Base-by-base conservation (phyloP, 2,329 filamentous ascomycete genomes). In the Colletotrichum destructivum region DNA sequence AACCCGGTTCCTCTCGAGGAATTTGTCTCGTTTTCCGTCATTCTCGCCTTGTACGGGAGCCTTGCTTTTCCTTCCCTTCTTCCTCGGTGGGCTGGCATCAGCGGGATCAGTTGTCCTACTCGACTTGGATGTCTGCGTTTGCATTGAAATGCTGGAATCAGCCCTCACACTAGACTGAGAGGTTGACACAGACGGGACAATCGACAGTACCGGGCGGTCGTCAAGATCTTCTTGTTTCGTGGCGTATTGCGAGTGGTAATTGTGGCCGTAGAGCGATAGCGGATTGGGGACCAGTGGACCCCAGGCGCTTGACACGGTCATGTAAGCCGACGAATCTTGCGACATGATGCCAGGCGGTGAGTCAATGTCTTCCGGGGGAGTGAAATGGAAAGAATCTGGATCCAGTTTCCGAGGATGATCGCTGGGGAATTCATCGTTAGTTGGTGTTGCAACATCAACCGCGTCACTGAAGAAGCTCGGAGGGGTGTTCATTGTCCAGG, bases 1-100 rank as follows among this genome's bases (percentile, higher is more conserved):
- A 2, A 92, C 83, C 12, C 92, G 87, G 79, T 95, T 95, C 72
- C 92, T 88, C 80, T 93, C 90, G 0, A 94, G 85, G 75, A 90
- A 91, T 73, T 86, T 87, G 72, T 84, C 85, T 38, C 89, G 84
- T 75, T 88, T 89, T 6, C 72, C 52, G 9, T 78, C 78, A 1
- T 81, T 79, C 12, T 85, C 82, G 4, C 75, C 78, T 1, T 73
- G 69, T 55, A 73, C 8, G 31, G 75, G 71, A 62, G 75, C 70
- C 55, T 78, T 74, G 57, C 64, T 70, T 62, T 69, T 73, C 61
- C 69, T 81, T 35, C 76, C 76, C 49, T 79, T 78, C 63, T 77
- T 80, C 8, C 76, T 75, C n/a, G 74, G 62, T 5, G 68, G 64
- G 42, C 69, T 62, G 51, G 57, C 68, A 46, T 71, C 69, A 8